phyloP scores from a whole-genome alignment of 257 asterid genomes.

The Lavandula angustifolia region DNA sequence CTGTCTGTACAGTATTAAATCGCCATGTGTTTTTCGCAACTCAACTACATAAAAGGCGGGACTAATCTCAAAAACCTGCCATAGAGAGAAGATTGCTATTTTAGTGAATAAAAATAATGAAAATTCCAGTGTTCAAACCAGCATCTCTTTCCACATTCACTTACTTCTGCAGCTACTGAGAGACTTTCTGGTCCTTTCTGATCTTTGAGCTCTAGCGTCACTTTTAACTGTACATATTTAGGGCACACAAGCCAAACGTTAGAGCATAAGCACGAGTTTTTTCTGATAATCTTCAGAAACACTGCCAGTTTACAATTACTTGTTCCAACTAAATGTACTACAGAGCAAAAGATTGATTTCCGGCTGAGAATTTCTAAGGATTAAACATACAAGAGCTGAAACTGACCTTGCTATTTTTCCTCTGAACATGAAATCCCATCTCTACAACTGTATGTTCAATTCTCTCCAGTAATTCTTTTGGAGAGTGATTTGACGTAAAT shows the following conservation, averaged over 20 bases:
- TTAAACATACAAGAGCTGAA: background rate
- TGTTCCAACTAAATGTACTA: background rate
- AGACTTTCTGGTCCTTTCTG: constrained; percentile 56
- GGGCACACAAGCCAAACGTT: background rate
- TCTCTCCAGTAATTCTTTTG: constrained; percentile 75
- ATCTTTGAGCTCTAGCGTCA: constrained; percentile 54
- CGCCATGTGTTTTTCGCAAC: constrained; percentile 71
- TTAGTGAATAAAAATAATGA: background rate
- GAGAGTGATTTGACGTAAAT: constrained; percentile 76
- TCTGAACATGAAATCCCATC: constrained; percentile 81
- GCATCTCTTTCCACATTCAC: constrained; percentile 28
- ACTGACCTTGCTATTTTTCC: constrained; percentile 87
- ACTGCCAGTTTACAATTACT: no score
- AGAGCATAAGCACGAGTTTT: no score
- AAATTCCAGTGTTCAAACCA: background rate
- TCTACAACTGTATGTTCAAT: constrained; percentile 59
- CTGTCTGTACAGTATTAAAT: constrained; percentile 72
- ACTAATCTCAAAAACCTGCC: constrained; percentile 86
- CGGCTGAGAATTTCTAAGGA: background rate
- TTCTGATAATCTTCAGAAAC: no score
- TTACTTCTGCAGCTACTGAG: constrained; percentile 79
- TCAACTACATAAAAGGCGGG: constrained; percentile 84
- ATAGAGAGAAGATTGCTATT: constrained; percentile 8
- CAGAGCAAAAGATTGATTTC: background rate
- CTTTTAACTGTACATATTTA: constrained; percentile 60